Evolutionary conservation across 1,139 yeast genomes (phyloP), one percentile per base, ranked within the genome.

Genomic region (Yamadazyma buinensis): DNA sequence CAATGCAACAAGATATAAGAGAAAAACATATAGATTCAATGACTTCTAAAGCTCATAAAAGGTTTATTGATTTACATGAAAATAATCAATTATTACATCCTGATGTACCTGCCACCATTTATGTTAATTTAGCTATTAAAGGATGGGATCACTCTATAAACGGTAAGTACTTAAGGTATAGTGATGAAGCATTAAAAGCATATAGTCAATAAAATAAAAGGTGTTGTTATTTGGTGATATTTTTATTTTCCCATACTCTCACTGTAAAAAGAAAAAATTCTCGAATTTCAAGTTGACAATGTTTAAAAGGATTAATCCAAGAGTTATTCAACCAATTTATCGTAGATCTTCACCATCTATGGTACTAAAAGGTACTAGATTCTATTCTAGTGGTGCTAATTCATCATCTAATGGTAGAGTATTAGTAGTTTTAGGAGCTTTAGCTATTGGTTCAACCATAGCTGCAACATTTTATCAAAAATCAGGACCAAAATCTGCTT

Each of bases 1-100:
- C 64, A 15, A 90, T 90, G 97, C 97, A 90, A 60, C 53, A 49
- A 10, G 80, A 76, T 38, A 87, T 90, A 38, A 75, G 97, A 50
- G 80, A 75, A 17, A 52, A 49, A 39, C 73, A 74, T 48, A 77
- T 77, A 1, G 45, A 52, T 9, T 60, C 62, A 24, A 86, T 87
- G 95, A 62, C 69, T 1, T 61, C 67, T 1, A 77, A 71, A 14
- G 69, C 75, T 9, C 69, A 75, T 44, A 59, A 75, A 37, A 65
- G 78, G 44, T 88, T 88, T 56, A 60, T 67, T 5, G 79, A 77
- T 30, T 61, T 87, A 38, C 77, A 84, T 51, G 47, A 61, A 19
- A 63, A 72, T 29, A 71, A 73, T 17, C 61, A 75, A 43, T 67
- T 88, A 38, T 61, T 84, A 23, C 67, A 69, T 3, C 87, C 95